Percentiles rank a stretch among this genome's conserved stretches.
Conservation (phyloP, 331 rosid genomes). For the Cydonia oblonga region DNA sequence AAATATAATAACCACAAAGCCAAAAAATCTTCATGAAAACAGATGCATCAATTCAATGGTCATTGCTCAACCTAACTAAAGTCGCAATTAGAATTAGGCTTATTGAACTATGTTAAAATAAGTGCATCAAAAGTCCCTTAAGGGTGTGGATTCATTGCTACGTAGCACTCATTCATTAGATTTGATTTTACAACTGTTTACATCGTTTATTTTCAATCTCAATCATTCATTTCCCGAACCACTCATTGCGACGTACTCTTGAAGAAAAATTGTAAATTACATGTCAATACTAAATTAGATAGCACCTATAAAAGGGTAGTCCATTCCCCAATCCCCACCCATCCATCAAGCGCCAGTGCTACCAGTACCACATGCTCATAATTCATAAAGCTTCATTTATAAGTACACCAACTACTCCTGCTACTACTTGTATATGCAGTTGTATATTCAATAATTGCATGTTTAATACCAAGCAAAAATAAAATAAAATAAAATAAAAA, state of each 20-base stretch:
- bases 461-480: neutral
- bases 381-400: neutral
- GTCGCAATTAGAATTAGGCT: too few species aligned
- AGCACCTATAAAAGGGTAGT: neutral
- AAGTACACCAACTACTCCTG: slow-evolving; percentile 8
- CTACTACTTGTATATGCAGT: neutral
- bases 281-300: neutral
- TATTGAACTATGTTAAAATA: too few species aligned
- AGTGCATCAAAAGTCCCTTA: too few species aligned
- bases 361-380: neutral
- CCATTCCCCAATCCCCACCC: neutral
- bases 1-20: neutral
- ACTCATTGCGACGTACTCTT: too few species aligned
- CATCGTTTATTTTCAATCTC: too few species aligned
- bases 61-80: too few species aligned
- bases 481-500: neutral
- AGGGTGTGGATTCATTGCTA: too few species aligned
- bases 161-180: too few species aligned
- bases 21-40: neutral
- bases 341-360: slow-evolving; percentile 1
- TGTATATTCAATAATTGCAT: neutral
- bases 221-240: neutral
- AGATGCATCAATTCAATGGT: neutral
- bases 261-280: neutral
- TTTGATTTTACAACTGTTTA: too few species aligned